Evolutionary conservation across 2,329 filamentous ascomycete genomes (phyloP), one percentile per base, ranked within the genome.

Genomic region (Akanthomyces lecanii): DNA sequence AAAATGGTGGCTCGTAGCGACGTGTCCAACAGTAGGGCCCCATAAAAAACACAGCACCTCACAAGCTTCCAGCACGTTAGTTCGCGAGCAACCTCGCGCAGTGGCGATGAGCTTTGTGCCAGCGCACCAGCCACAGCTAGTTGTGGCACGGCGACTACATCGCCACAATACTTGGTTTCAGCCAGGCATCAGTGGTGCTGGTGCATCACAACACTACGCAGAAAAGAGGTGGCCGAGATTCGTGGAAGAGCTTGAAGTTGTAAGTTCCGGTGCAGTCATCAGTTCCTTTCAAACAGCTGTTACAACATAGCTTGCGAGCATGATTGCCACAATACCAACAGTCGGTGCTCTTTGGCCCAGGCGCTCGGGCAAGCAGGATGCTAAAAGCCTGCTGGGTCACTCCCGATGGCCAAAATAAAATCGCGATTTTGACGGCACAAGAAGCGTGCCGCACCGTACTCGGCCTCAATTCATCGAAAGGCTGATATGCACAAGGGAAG

Each of bases 11-110:
- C 33, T 58, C 55, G 55, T 28, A 58, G 44, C 56, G 56, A 59
- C 56, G 56, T 59, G 56, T 59, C 45, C 56, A 58, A 48, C 44
- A 59, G 45, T 50, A 11, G 33, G 56, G 45, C 8, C 45, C 56
- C 45, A 50, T n/a, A 54, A 51, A 59, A 36, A 36, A 3, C 33
- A 8, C 7, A 4, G 33, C 33, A 36, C 33, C 33, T 36, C 33
- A 36, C 33, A 7, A 7, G 33, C 33, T 36, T 36, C 33, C 33
- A 36, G 33, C 33, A 8, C 33, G 33, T 36, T 58, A 38, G 52
- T 33, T 38, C 38, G 42, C 16, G 42, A 23, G n/a, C 8, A 5
- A 45, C 28, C 28, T 30, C 12, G 33, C n/a, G 40, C 42, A 48
- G 54, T 42, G n/a, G 42, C 55, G 40, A 47, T 21, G 42, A 51